Conservation (phyloP, 1,284 basidiomycete genomes). For the Moesziomyces sp. region DNA sequence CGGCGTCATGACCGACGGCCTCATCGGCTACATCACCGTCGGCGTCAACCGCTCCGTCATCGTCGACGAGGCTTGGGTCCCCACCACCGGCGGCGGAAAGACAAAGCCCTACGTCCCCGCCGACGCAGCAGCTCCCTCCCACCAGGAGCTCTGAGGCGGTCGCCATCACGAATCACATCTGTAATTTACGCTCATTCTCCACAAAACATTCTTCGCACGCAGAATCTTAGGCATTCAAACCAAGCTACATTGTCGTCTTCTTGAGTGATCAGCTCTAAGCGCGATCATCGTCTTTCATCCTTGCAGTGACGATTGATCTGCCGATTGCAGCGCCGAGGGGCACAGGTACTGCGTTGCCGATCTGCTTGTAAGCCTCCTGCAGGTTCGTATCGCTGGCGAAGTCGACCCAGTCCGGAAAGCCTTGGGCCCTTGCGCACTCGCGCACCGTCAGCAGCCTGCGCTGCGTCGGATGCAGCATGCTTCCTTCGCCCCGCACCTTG, state of each 20-base stretch:
- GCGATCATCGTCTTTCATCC: constrained; percentile 7
- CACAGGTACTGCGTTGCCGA: constrained; percentile 41
- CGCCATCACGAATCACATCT: not conserved
- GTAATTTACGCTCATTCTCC: not conserved
- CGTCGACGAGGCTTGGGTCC: constrained; percentile 52
- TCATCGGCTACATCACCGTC: constrained; percentile 70
- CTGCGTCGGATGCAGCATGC: constrained; percentile 36
- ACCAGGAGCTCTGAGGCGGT: constrained; percentile 37
- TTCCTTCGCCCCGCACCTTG: not conserved
- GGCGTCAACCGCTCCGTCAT: constrained; percentile 65
- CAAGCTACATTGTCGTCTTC: no score
- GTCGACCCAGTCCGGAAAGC: constrained; percentile 38
- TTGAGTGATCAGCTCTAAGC: no score
- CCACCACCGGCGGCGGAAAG: constrained; percentile 44
- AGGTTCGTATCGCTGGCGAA: constrained; percentile 22
- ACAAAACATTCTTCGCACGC: not conserved
- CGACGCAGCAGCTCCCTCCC: constrained; percentile 16
- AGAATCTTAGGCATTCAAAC: no score
- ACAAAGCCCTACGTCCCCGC: constrained; percentile 38
- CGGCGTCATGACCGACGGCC: constrained; percentile 69
- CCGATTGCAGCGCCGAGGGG: constrained; percentile 26
- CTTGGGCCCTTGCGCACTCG: constrained; percentile 41
- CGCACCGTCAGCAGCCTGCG: constrained; percentile 36
- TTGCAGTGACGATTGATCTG: constrained; percentile 13
- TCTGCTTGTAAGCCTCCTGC: constrained; percentile 31